These are phyloP conservation scores for Amylocarpus encephaloides DNA, from an alignment of 2,329 filamentous ascomycete genomes.

Conservation along the genomic window DNA sequence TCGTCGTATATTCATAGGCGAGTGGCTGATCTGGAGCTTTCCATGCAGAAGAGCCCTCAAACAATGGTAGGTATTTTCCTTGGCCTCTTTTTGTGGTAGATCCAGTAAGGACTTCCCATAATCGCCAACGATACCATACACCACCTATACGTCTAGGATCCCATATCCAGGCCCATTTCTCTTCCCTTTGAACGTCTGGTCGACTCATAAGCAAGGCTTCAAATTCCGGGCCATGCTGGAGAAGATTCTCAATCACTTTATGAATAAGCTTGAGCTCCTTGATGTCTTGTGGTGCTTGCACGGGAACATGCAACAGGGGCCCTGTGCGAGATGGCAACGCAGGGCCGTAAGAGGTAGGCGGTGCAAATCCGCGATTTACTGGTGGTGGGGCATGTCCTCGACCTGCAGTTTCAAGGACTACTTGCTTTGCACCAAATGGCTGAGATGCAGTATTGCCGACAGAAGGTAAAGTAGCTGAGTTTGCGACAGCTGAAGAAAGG, in stretches of 20 bases:
- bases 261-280: conserved; percentile 79
- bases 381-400: conserved; percentile 43
- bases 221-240: conserved; percentile 78
- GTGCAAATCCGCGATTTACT: conserved; percentile 60
- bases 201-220: conserved; percentile 88
- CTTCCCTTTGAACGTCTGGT: conserved; percentile 74
- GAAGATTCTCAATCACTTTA: conserved; percentile 72
- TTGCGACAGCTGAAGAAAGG: conserved; percentile 69
- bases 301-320: conserved; percentile 58
- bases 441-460: conserved; percentile 42
- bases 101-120: conserved; percentile 81
- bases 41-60: conserved; percentile 75
- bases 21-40: conserved; percentile 64
- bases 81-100: conserved; percentile 41
- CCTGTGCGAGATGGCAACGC: conserved; percentile 34
- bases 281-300: conserved; percentile 71
- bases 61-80: conserved; percentile 56
- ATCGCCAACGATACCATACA: conserved; percentile 85
- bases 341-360: conserved; percentile 62
- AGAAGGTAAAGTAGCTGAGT: conserved; percentile 39
- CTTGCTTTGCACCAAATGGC: conserved; percentile 71
- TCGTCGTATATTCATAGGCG: conserved; percentile 74
- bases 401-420: conserved; percentile 38
- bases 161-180: conserved; percentile 94
- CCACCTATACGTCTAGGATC: conserved; percentile 72